Conservation (phyloP, 441 rosid genomes). For the Euphorbia celastroides region DNA sequence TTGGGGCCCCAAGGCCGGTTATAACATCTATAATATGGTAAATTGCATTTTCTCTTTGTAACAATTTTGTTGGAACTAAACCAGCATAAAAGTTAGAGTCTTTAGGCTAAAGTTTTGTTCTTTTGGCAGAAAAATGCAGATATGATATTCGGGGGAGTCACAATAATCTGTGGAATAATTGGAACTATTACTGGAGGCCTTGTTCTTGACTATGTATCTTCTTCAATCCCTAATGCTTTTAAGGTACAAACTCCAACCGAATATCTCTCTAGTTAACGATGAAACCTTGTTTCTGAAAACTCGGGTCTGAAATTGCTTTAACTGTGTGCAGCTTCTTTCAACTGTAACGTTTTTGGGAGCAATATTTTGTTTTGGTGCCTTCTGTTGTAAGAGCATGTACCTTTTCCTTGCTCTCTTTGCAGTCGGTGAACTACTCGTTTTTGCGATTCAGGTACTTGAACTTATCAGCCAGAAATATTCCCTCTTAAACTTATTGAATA, state of each 20-base stretch:
- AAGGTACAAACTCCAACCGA: conserved; percentile 42
- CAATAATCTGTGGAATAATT: conserved; percentile 72
- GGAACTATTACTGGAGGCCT: conserved; percentile 87
- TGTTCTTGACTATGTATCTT: conserved; percentile 61
- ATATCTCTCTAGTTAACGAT: neutral
- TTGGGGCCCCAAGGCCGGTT: conserved; percentile 98
- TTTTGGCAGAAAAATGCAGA: conserved; percentile 70
- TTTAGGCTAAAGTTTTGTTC: neutral
- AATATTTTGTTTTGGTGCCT: conserved; percentile 75
- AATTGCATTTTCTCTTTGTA: no score
- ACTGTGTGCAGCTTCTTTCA: conserved; percentile 68
- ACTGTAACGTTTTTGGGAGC: conserved; percentile 69
- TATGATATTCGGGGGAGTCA: conserved; percentile 82
- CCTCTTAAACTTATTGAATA: neutral
- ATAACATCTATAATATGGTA: conserved; percentile 77
- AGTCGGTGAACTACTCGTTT: conserved; percentile 80
- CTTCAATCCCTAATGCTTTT: conserved; percentile 84
- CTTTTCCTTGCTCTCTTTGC: conserved; percentile 74
- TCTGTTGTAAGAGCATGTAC: conserved; percentile 79
- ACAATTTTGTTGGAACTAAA: no score
- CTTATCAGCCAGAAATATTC: neutral
- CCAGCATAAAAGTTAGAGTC: neutral
- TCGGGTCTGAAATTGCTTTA: neutral
- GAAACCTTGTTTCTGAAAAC: neutral
- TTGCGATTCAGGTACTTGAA: conserved; percentile 74